Base-by-base conservation (phyloP, 1,284 basidiomycete genomes). In the Tilletiaria anomala region DNA sequence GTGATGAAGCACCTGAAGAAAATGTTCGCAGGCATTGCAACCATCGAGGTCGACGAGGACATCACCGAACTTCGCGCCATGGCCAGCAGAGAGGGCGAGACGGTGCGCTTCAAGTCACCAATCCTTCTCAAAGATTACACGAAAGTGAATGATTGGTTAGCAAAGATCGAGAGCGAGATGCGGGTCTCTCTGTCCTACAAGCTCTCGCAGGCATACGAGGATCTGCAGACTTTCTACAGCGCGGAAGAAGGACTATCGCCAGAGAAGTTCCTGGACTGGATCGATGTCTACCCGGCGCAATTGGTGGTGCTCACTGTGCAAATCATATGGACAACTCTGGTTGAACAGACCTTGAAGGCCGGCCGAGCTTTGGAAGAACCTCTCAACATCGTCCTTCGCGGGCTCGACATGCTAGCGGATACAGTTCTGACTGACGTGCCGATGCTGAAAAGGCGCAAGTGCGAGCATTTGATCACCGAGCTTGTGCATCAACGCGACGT, bases 1-100 rank as follows among this genome's bases (percentile, higher is more conserved):
- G 85, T 96, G 68, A 85, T 93, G 81, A 96, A 96, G 63, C 93
- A 97, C 69, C 75, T 99, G 50, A 94, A 94, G 73, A 97, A 97
- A 76, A 97, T 99, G 93, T 99, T 97, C 69, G 93, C 93, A 5
- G 93, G 94, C 31, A 82, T 99, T 35, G 83, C 86, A 0, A 86
- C 84, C 0, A 75, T 97, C 48, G 76, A 74, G 54, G 73, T 96
- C n/a, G 84, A 93, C 64, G 51, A 56, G n/a, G 78, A 48, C n/a
- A 10, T 32, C 15, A 50, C 47, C 5, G 39, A 45, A 40, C 34
- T 60, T 17, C 39, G 36, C 23, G 56, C 51, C 29, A 58, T 66
- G 51, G 41, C 48, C 32, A 59, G 52, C 22, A 50, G 86, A 42
- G 93, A 97, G 67, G 94, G 89, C 39, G 93, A 99, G 68, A 79